Percentiles rank a stretch among this genome's conserved stretches.
Evolutionary conservation across 208 protist species (phyloP).

Genomic region (Trypanosoma avium): DNA sequence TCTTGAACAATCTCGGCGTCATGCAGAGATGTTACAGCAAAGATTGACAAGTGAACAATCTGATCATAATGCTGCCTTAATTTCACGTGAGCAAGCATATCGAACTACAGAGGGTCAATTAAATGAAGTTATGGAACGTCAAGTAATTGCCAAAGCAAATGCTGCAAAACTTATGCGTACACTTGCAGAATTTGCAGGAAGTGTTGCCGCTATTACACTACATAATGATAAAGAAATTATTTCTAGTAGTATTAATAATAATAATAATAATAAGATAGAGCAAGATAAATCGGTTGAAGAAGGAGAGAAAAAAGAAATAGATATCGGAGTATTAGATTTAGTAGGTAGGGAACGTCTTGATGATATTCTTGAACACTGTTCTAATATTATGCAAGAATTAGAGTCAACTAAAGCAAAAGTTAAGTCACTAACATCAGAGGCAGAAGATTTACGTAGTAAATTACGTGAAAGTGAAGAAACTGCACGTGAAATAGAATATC

Average conservation of each 20-base stretch:
- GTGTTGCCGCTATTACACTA: slow-evolving; percentile 18
- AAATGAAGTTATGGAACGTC: slow-evolving; percentile 18
- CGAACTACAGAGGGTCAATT: slow-evolving; percentile 2
- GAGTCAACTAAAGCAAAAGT: slow-evolving; percentile 6
- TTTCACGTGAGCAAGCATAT: neutral
- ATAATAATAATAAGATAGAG: neutral
- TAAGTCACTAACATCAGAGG: slow-evolving; percentile 15
- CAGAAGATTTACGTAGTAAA: slow-evolving; percentile 12
- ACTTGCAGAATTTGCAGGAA: slow-evolving; percentile 23
- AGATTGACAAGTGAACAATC: neutral
- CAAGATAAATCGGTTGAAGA: neutral
- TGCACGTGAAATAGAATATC: slow-evolving; percentile 7
- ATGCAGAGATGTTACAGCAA: slow-evolving; percentile 6
- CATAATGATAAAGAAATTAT: neutral
- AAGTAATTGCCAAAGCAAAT: slow-evolving; percentile 16
- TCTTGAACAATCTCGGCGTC: slow-evolving; percentile 11
- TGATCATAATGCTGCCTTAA: neutral
- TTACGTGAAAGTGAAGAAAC: slow-evolving; percentile 11
- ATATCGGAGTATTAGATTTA: neutral
- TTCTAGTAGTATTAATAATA: neutral
- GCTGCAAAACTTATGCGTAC: slow-evolving; percentile 1
- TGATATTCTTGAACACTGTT: slow-evolving; percentile 12
- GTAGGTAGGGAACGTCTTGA: slow-evolving; percentile 8
- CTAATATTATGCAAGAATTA: slow-evolving; percentile 5
- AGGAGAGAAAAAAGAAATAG: neutral